Base-by-base conservation (phyloP, 2,329 filamentous ascomycete genomes). In the Waltergamsia citrina region DNA sequence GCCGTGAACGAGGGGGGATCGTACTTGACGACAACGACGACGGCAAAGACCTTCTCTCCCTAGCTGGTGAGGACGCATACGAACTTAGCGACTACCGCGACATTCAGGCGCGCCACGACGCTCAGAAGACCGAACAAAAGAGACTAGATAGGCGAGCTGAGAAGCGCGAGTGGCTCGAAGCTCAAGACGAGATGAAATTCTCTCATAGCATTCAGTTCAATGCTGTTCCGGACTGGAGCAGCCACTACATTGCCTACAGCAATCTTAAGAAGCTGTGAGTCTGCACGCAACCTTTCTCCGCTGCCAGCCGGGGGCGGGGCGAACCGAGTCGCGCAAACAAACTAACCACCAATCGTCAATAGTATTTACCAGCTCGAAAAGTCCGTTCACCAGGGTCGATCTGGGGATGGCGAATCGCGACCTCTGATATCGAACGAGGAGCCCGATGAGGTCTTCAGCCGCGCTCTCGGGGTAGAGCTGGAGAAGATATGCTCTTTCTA, bases 131-230 rank as follows among this genome's bases (percentile, higher is more conserved):
- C 34, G 53, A 61, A 38, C 41, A 45, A 24, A 56, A 53, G 34
- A 50, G 46, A 44, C 51, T 43, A 41, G 46, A 52, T 15, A 78
- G 73, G 57, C 63, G 69, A 50, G 59, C 61, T 45, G 65, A 71
- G 56, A 87, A 87, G 67, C 71, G 76, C 56, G 65, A 67, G 52
- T 74, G 74, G 69, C 78, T 88, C 49, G 74, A 84, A 48, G 68
- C 79, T 47, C 74, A 69, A 45, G 79, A 83, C 77, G 85, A 86
- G 54, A 98, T 98, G 92, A 96, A 96, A 80, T 98, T 98, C 71
- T 96, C 90, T 14, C 92, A 98, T 59, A 96, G 90, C 62, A 81
- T 98, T 49, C 92, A 98, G 69, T 98, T 98, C 66, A 98, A 98
- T 67, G 88, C 92, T 43, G 92, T 98, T 48, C 92, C 92, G n/a